Percentiles rank a stretch among this genome's conserved stretches.
Conservation (phyloP, 2,329 filamentous ascomycete species). For the Fusarium sp. region DNA sequence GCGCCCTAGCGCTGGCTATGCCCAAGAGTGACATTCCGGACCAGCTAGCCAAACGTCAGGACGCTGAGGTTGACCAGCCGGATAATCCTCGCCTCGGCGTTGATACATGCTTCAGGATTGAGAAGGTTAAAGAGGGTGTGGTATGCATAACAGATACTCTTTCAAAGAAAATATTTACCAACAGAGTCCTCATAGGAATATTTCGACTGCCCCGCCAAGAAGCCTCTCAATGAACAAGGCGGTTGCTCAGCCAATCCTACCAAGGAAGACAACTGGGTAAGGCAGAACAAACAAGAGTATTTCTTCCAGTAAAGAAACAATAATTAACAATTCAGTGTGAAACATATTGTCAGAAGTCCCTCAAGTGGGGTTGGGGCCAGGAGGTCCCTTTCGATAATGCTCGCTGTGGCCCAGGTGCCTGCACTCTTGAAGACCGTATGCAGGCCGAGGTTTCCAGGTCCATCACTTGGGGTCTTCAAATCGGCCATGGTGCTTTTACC, state of each 20-base stretch:
- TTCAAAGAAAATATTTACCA: neutral
- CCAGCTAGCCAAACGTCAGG: neutral
- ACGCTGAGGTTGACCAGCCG: neutral
- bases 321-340: neutral
- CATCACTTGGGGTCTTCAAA: neutral
- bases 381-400: neutral
- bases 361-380: neutral
- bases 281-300: neutral
- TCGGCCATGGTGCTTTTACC: constrained; percentile 4
- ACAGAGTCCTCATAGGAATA: neutral
- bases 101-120: neutral
- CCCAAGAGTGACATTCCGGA: neutral
- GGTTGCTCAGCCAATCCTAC: neutral
- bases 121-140: neutral
- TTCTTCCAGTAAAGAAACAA: neutral
- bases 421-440: neutral
- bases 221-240: neutral
- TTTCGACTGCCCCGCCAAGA: neutral
- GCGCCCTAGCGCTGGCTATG: neutral
- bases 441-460: neutral
- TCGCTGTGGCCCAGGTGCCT: neutral
- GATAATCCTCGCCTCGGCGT: neutral
- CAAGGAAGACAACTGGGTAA: neutral
- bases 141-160: neutral
- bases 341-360: neutral